Evolutionary conservation across 177 flowering plant genomes (phyloP), one percentile per base, ranked within the genome.

Genomic region (Vitis hybrid): DNA sequence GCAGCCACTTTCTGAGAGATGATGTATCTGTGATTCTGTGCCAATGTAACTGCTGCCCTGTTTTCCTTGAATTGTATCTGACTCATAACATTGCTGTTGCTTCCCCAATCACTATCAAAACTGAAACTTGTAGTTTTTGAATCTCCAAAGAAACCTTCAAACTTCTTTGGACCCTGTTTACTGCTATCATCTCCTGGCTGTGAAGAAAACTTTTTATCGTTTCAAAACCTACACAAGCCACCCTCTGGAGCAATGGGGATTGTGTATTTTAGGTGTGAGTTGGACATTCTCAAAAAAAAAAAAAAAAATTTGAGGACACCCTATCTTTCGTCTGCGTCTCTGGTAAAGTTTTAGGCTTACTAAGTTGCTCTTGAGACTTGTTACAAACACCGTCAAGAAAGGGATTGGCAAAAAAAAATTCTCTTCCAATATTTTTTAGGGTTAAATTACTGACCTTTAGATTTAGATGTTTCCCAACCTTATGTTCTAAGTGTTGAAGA

Each of bases 371-470:
- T 48, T 45, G 59, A 29, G 80, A 15, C 70, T 68, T 83, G 57
- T 83, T 71, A 60, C 97, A 92, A 48, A 90, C 66, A 70, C 95
- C 87, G 5, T 86, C 92, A 10, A 93, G 93, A 33, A 71, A 74
- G 45, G 97, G 97, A 72, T 92, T 90, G 48, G 95, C 87, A n/a
- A 68, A 84, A 89, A 73, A 92, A 89, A 60, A 2, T 80, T 85
- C 74, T 92, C 93, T 76, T 90, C 93, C 1, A 77, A 26, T 26
- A 26, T 26, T 26, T 26, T 26, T 26, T 26, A 26, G 29, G 29
- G 29, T 26, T 26, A 26, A 26, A 26, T 26, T 26, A 26, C 0
- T 26, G 29, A 2, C 29, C 29, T 26, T 26, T 0, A 26, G 29
- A 26, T 26, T 26, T 26, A 26, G 4, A 26, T 26, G 29, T 26